Base-by-base conservation (phyloP, 257 asterid genomes). In the Datura wrightii region DNA sequence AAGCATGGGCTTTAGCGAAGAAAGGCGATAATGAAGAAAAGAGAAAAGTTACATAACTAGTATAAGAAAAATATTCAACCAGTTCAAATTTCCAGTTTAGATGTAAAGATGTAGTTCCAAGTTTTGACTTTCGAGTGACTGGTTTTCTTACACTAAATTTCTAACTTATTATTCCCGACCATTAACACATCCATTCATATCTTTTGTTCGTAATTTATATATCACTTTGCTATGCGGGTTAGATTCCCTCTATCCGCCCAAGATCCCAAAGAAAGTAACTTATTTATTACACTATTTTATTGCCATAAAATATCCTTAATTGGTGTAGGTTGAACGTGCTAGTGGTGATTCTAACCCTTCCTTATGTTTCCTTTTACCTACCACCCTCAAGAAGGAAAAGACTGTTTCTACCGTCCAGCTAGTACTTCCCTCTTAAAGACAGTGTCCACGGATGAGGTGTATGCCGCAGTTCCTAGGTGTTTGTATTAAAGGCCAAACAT, bases 401-500 rank as follows among this genome's bases (percentile, higher is more conserved):
- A 44, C 41, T 5, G 3, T 19, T 42, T 72, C 36, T 72, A 44
- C 15, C 18, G 36, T 72, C 80, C 80, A 44, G 80, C 80, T 44
- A 44, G 80, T 72, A 8, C 39, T 15, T 44, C 41, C 11, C n/a
- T n/a, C 10, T 72, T 44, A 44, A 44, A 10, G 58, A 36, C 13
- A 3, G 48, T 5, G 48, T 14, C 48, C 46, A 36, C 4, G 11
- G 74, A 66, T 15, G 70, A 46, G 16, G 56, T 53, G 14, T 53
- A 53, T 10, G 62, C 62, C 65, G 18, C 65, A 58, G 31, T 8
- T 8, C 15, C 36, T 69, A 41, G 79, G 79, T 42, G 9, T 41
- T 39, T 69, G 54, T 42, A 70, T 70, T 42, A 71, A 71, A 50
- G 79, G 79, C 79, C 55, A 71, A 44, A 76, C 2, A 3, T 50